Conservation (phyloP, 129 eudicot genomes). For the Escallonia rubra region DNA sequence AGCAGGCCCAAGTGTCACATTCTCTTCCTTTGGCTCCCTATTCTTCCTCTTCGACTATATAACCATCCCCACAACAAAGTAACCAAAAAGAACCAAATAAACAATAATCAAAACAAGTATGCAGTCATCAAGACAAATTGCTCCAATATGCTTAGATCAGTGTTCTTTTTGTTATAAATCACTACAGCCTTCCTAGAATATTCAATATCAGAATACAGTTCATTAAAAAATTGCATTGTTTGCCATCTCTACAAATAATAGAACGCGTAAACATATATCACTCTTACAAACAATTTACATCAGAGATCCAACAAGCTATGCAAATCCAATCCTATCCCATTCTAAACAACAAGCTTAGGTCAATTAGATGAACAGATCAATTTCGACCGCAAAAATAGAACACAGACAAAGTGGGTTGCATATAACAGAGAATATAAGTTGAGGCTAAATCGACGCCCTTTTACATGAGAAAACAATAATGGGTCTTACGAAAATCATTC, state of each 20-base stretch:
- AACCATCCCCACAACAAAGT: not conserved
- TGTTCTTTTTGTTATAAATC: not conserved
- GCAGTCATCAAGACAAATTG: not conserved
- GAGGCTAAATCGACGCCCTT: too few species aligned
- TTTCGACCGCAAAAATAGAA: not conserved
- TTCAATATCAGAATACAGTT: not conserved
- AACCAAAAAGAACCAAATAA: not conserved
- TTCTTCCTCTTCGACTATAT: conserved; percentile 31
- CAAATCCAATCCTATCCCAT: not conserved
- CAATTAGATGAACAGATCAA: not conserved
- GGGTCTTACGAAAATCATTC: too few species aligned
- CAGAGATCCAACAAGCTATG: not conserved
- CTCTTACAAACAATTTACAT: too few species aligned
- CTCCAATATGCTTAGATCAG: not conserved
- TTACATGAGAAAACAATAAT: too few species aligned
- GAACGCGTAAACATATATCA: too few species aligned
- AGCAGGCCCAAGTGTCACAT: conserved; percentile 39
- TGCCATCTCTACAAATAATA: too few species aligned
- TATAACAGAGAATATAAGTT: not conserved
- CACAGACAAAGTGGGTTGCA: not conserved
- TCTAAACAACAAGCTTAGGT: not conserved
- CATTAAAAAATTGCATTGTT: not conserved
- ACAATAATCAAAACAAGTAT: not conserved
- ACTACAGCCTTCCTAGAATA: not conserved
- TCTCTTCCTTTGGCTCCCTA: conserved; percentile 49